Evolutionary conservation across 108 stramenopile species (phyloP), one percentile per base, ranked within the genome.

Genomic region (Skeletonema grethae): DNA sequence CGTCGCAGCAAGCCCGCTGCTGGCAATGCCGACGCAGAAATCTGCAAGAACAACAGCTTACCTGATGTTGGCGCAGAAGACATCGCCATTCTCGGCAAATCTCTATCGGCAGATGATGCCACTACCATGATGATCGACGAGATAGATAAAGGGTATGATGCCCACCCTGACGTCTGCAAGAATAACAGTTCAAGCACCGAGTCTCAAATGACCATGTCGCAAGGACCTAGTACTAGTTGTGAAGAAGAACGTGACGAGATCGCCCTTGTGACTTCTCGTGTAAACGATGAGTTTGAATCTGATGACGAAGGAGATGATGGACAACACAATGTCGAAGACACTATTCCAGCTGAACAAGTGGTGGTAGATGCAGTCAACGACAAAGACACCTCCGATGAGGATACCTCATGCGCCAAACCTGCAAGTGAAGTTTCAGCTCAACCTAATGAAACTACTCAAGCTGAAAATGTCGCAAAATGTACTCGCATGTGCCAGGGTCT

Each of bases 41-140:
- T 53, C 15, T 53, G 50, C 50, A 53, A 53, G 20, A 53, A 53
- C 22, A 53, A 53, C 50, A 53, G 50, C 50, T 4, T 53, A 22
- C 50, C 50, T 22, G 50, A 7, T 20, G 46, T 2, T 8, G 5
- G 22, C 22, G 50, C 22, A 53, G 50, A 22, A 22, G 20, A 2
- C 5, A 9, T 53, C 20, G 8, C 6, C 20, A 22, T 24, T 9
- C 2, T 53, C 9, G 50, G 22, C 6, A 53, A 53, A 22, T 24
- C 50, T 53, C 22, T 8, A 53, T 53, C 50, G 22, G 50, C 50
- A 22, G 50, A 22, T 53, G 50, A 53, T 53, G 50, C 25, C 25
- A 1, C 25, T 28, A 28, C 25, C 25, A 28, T 28, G 25, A 28
- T 28, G 25, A 1, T 28, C 25, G 25, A 28, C 0, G 25, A 28